Base-by-base conservation (phyloP, 2,329 filamentous ascomycete species). In the Ophiocordyceps robertsii region DNA sequence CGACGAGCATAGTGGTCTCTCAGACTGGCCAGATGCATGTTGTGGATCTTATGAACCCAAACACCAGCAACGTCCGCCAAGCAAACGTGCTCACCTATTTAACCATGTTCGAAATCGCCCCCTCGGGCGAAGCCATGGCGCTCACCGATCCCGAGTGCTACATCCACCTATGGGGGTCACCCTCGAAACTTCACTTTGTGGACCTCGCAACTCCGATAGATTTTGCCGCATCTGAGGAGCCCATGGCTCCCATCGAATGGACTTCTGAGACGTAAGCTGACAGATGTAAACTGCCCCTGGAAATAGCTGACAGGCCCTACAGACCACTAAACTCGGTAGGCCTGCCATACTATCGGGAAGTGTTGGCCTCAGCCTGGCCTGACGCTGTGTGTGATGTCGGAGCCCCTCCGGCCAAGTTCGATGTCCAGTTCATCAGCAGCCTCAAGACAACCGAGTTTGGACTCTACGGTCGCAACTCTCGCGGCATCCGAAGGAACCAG, bases 21-120 rank as follows among this genome's bases (percentile, higher is more conserved):
- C 87, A 93, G 55, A 84, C 79, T 37, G 92, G 93, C 1, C 88
- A 95, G 60, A 84, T 98, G 60, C 90, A 98, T 58, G 83, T 96
- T 13, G 87, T 96, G 40, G 92, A 98, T 60, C 74, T 98, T 6
- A 87, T 93, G 77, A 95, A 95, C 48, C 85, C 87, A 0, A 89
- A 93, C 55, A 82, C 85, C 17, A 87, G 86, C 56, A 89, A 84
- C 51, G 77, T 95, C 41, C 77, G 84, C 40, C 88, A 93, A 63
- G 82, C 84, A 30, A 88, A 89, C 53, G 77, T 89, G 5, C 72
- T 80, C 27, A 74, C 72, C 1, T 86, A 82, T 51, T 73, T 95
- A 51, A 80, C 77, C 45, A 82, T 84, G 49, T 78, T 95, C 49
- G 88, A 95, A 52, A 80, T 95, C 50, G 86, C 89, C 4, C 82